Base-by-base conservation (phyloP, 108 stramenopile genomes). In the Parietichytrium sp. region DNA sequence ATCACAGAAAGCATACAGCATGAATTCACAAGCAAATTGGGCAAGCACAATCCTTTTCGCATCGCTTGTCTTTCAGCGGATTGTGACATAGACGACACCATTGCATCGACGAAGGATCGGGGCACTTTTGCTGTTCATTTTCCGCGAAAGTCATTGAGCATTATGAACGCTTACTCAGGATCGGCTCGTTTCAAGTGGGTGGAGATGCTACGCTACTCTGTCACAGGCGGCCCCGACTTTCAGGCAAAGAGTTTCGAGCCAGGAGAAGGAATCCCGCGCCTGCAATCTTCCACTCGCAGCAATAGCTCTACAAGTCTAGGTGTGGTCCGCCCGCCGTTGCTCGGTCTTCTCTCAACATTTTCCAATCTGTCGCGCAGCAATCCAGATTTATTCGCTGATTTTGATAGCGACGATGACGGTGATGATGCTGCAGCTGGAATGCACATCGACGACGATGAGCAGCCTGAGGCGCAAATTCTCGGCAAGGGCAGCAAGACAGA, bases 41-140 rank as follows among this genome's bases (percentile, higher is more conserved):
- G n/a, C n/a, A 50, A 18, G 49, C n/a, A 50, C 18, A 16, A 16
- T 7, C 20, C 16, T 20, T 72, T 25, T 6, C 42, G 38, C 42
- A 45, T 15, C 10, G 42, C 33, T 38, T 42, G 33, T 72, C 15
- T n/a, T n/a, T n/a, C n/a, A n/a, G n/a, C n/a, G n/a, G n/a, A n/a
- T 42, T 72, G 29, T 25, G 45, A 45, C 42, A 42, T 72, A n/a
- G 61, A 72, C 33, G 61, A 72, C 20, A 72, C 61, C 8, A 72
- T 72, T 27, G 61, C 61, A n/a, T 72, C 61, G 61, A 42, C 61
- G 6, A 42, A 72, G 61, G 10, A 72, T 20, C 61, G 38, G 1
- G 61, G 61, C 10, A 45, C 36, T 2, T 72, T 72, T 72, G 61
- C 61, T 8, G 8, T 72, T 27, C 61, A 72, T 42, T 72, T 45